Evolutionary conservation across 441 rosid species (phyloP), one percentile per base, ranked within the genome.

Genomic region (Melastoma candidum): DNA sequence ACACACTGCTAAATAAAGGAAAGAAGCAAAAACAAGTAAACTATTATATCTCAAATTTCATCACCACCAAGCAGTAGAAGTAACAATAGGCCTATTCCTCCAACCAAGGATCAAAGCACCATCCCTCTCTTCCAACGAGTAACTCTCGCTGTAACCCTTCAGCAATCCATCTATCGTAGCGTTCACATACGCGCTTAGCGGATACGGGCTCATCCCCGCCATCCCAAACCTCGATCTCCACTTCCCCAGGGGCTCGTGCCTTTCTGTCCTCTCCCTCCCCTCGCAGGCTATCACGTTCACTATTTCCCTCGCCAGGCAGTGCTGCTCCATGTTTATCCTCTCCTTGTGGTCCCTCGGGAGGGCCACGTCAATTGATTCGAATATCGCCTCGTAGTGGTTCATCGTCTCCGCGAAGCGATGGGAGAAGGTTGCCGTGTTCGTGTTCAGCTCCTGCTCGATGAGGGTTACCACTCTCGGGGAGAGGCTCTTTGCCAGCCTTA

Each of bases 251-350:
- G 60, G 83, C 70, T 92, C 98, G 0, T 87, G 96, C 12, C 98
- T 80, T 72, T 92, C 98, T 32, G 83, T 89, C 64, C 96, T 85
- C 52, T 92, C 98, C 3, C 71, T 59, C 41, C 98, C 98, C 65
- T 87, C 98, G 0, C 98, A 85, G 11, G 98, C 98, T 54, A 87
- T 67, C 32, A 92, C 69, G 75, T 92, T 92, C 71, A 92, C 98
- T 25, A 92, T 65, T 57, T 92, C 98, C 57, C 96, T 68, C 25
- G 98, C 98, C 52, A 92, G 82, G 63, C 98, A 88, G 59, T 92
- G 98, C 71, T 92, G 98, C 77, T 92, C 98, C 0, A 85, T 84
- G 12, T 73, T 79, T 68, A 92, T 71, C 54, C 98, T 75, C 56
- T 92, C 87, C 82, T 73, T 92, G 78, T 79, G 79, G 44, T 85